Evolutionary conservation across 1,284 basidiomycete genomes (phyloP).

Genomic region (Puccinia horiana): DNA sequence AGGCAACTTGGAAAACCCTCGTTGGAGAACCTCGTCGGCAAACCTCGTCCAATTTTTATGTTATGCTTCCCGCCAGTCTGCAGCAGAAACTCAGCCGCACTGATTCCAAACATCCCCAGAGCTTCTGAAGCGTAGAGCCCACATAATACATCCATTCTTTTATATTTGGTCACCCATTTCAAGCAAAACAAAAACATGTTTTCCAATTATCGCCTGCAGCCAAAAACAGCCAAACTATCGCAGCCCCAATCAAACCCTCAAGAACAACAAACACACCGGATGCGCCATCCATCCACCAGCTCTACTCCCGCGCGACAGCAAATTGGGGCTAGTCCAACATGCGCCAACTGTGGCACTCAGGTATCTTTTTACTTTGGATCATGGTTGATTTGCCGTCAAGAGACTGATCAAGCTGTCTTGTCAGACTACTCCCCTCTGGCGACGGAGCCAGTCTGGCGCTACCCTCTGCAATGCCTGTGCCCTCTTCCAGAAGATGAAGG

Average conservation of each 20-base stretch:
- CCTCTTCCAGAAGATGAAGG: constrained; percentile 58
- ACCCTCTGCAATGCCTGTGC: constrained; percentile 58
- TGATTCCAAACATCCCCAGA: too few species aligned
- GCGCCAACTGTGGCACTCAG: constrained; percentile 27
- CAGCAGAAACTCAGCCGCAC: too few species aligned
- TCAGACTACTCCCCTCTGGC: constrained; percentile 56
- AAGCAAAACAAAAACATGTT: too few species aligned
- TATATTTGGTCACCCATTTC: too few species aligned
- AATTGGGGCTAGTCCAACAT: background rate
- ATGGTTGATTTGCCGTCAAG: background rate
- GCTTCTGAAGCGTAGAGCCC: too few species aligned
- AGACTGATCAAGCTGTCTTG: background rate
- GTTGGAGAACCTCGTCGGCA: too few species aligned
- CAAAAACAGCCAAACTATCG: too few species aligned
- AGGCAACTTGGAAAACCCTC: too few species aligned
- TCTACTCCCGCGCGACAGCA: background rate
- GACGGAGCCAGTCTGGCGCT: constrained; percentile 55
- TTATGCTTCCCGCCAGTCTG: too few species aligned
- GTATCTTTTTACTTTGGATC: background rate
- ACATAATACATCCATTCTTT: too few species aligned
- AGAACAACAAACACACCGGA: background rate
- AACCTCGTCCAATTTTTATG: too few species aligned
- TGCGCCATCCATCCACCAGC: background rate
- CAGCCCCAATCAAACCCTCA: background rate
- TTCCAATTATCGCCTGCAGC: too few species aligned